Conservation (phyloP, 495 filamentous ascomycete genomes). For the Aspergillus indologenus region DNA sequence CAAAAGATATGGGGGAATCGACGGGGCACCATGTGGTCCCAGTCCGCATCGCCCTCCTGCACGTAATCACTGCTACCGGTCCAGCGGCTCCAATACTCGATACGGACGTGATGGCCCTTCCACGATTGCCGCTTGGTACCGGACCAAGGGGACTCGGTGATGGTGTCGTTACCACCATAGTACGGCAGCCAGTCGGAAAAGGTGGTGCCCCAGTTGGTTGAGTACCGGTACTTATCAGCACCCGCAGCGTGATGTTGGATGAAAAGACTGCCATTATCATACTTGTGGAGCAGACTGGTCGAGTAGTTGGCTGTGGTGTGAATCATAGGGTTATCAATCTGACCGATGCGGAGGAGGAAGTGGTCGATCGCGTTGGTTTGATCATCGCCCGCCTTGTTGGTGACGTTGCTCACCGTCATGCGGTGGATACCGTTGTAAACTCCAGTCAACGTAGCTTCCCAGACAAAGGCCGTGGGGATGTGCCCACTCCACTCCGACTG, state of each 20-base stretch:
- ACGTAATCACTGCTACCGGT: slow-evolving; percentile 62
- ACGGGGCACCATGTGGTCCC: slow-evolving; percentile 35
- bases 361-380: slow-evolving; percentile 52
- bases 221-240: slow-evolving; percentile 62
- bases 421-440: slow-evolving; percentile 63
- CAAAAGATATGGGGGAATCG: slow-evolving; percentile 62
- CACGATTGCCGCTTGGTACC: slow-evolving; percentile 60
- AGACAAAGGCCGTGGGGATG: slow-evolving; percentile 52
- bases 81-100: slow-evolving; percentile 64
- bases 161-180: slow-evolving; percentile 43
- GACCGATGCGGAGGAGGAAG: slow-evolving; percentile 56
- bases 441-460: slow-evolving; percentile 48
- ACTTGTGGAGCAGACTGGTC: slow-evolving; percentile 41
- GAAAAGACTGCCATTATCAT: slow-evolving; percentile 38
- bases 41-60: slow-evolving; percentile 57
- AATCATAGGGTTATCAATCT: slow-evolving; percentile 58
- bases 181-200: slow-evolving; percentile 61
- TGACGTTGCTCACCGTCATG: slow-evolving; percentile 57
- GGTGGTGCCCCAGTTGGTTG: slow-evolving; percentile 55
- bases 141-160: slow-evolving; percentile 49
- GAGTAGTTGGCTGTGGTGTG: slow-evolving; percentile 60
- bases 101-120: slow-evolving; percentile 61
- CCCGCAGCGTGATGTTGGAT: slow-evolving; percentile 60
- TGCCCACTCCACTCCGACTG: slow-evolving; percentile 36
- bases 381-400: slow-evolving; percentile 27